These are phyloP conservation scores for Retiboletus flavoniger DNA, from an alignment of 1,284 basidiomycete species.

Conservation along the genomic window DNA sequence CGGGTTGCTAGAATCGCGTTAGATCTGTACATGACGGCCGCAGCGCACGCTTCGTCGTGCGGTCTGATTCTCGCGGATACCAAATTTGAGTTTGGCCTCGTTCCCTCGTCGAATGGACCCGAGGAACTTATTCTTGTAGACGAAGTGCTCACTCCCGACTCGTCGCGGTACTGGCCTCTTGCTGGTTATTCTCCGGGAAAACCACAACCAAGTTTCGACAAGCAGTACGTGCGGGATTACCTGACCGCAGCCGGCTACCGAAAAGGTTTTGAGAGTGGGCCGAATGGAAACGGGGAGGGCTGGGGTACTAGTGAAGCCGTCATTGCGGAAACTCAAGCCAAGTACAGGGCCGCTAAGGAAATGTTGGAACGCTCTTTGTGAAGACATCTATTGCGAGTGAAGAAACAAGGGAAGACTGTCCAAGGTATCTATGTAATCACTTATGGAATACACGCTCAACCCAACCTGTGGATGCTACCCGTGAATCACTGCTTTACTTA, in stretches of 20 bases:
- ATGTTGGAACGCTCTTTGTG: constrained; percentile 46
- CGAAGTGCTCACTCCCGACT: constrained; percentile 95
- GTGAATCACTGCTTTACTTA: neutral
- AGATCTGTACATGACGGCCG: constrained; percentile 74
- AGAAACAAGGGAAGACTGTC: neutral
- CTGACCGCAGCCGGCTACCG: constrained; percentile 70
- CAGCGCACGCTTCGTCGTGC: constrained; percentile 71
- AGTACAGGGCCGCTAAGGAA: constrained; percentile 79
- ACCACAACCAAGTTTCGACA: constrained; percentile 91
- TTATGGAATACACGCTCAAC: neutral
- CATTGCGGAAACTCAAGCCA: constrained; percentile 69
- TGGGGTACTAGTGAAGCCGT: constrained; percentile 79
- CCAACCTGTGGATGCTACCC: neutral
- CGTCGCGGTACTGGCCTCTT: constrained; percentile 94
- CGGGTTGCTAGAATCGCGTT: constrained; percentile 62
- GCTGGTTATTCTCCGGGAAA: constrained; percentile 73
- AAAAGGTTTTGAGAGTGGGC: constrained; percentile 77
- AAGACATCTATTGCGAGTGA: constrained; percentile 3
- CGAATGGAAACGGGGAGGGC: constrained; percentile 63
- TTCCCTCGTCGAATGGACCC: constrained; percentile 37
- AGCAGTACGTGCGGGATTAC: constrained; percentile 96
- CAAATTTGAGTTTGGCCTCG: constrained; percentile 86
- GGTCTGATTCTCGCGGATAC: constrained; percentile 98
- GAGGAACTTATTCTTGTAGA: constrained; percentile 85
- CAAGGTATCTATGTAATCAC: constrained; percentile 7